phyloP scores from a whole-genome alignment of 495 filamentous ascomycete genomes.

The Penicillium flavigenum region DNA sequence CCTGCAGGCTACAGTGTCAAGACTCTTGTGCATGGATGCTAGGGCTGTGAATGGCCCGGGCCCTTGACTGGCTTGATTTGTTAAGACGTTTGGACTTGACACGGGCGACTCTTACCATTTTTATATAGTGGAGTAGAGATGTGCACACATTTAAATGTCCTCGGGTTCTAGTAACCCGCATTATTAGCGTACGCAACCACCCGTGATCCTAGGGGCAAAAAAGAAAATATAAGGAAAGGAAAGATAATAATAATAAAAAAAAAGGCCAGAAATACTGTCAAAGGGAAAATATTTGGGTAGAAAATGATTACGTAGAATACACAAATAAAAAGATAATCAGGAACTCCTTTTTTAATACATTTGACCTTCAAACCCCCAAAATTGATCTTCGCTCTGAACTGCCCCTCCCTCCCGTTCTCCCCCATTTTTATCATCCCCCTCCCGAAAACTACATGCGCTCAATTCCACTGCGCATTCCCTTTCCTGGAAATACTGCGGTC shows the following conservation, averaged over 20 bases:
- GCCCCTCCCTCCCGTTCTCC: conserved; percentile 21
- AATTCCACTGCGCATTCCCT: conserved; percentile 1
- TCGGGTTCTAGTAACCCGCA: conserved; percentile 18
- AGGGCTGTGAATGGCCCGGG: conserved; percentile 8
- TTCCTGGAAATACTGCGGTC: conserved; percentile 15
- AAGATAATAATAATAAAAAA: conserved; percentile 1
- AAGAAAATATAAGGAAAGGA: conserved; percentile 12
- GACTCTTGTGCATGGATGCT: conserved; percentile 16
- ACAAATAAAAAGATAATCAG: background rate
- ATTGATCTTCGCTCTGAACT: conserved; percentile 32
- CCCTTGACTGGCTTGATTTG: background rate
- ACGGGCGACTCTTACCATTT: background rate
- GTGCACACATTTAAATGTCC: conserved; percentile 1
- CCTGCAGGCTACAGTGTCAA: conserved; percentile 24
- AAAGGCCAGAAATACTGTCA: background rate
- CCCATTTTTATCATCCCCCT: conserved; percentile 15
- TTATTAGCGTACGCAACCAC: conserved; percentile 34
- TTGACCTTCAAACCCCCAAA: conserved; percentile 16
- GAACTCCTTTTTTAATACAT: conserved; percentile 16
- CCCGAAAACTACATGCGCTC: conserved; percentile 2
- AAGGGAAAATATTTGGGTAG: background rate
- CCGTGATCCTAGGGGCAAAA: conserved; percentile 18
- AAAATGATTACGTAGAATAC: conserved; percentile 1
- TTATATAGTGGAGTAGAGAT: conserved; percentile 11
- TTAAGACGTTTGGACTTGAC: background rate